Conservation (phyloP, 805 yeast species). For the Sugiyamaella lignohabitans region DNA sequence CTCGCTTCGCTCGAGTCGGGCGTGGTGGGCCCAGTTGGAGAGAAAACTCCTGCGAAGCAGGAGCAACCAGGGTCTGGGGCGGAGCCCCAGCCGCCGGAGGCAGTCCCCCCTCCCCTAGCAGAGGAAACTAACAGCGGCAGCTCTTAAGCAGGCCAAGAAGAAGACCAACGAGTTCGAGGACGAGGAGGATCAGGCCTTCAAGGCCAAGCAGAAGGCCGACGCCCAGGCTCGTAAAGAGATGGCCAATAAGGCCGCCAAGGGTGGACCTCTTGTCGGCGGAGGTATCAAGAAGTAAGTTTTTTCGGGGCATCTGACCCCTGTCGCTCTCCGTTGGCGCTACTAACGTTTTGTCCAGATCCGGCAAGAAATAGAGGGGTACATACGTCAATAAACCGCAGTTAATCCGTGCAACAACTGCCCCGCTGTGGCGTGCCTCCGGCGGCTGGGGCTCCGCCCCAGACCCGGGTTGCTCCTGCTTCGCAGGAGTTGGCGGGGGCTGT, state of each 20-base stretch:
- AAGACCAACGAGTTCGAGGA: conserved; percentile 61
- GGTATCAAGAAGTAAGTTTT: conserved; percentile 76
- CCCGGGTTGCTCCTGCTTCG: no score
- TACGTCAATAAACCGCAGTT: no score
- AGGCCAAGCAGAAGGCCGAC: conserved; percentile 90
- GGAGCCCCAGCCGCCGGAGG: no score
- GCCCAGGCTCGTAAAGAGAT: conserved; percentile 89
- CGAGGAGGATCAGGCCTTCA: conserved; percentile 86
- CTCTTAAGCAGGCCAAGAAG: conserved; percentile 75
- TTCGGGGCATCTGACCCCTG: no score
- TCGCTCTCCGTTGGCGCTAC: no score
- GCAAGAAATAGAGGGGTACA: conserved; percentile 17
- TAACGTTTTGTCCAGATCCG: conserved; percentile 14
- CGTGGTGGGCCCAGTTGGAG: not conserved
- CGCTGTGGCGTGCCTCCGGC: no score
- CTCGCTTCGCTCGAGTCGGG: not conserved
- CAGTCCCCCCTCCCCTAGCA: not conserved
- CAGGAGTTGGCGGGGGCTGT: no score
- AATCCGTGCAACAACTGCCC: no score
- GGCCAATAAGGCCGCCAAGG: conserved; percentile 79
- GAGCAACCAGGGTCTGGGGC: no score
- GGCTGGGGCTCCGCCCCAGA: no score
- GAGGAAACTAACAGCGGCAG: conserved; percentile 23
- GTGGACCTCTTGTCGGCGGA: conserved; percentile 89
- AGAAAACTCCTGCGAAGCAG: no score